phyloP scores from a whole-genome alignment of 495 filamentous ascomycete species.

The Xylaria sp. region DNA sequence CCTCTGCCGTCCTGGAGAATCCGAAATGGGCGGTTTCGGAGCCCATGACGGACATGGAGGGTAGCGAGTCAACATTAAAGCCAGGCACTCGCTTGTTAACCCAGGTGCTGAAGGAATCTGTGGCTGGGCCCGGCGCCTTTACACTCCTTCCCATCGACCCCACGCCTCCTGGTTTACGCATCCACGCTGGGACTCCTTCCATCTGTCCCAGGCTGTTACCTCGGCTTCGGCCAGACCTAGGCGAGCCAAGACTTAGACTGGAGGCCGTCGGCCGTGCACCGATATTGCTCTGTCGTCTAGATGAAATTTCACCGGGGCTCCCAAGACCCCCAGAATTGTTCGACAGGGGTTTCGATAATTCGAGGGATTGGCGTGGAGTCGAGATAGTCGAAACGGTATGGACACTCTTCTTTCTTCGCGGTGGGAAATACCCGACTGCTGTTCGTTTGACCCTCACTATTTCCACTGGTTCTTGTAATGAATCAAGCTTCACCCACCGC shows the following conservation, averaged over 20 bases:
- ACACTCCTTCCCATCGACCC: constrained; percentile 76
- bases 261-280: constrained; percentile 35
- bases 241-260: constrained; percentile 35
- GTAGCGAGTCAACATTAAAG: constrained; percentile 64
- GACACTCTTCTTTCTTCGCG: constrained; percentile 78
- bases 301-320: constrained; percentile 47
- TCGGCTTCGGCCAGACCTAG: constrained; percentile 41
- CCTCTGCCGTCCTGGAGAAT: constrained; percentile 46
- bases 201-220: constrained; percentile 38
- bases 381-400: constrained; percentile 62
- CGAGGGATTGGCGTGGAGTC: constrained; percentile 68
- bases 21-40: constrained; percentile 58
- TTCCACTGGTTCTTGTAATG: constrained; percentile 71
- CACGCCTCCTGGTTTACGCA: constrained; percentile 83
- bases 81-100: constrained; percentile 78
- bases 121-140: constrained; percentile 76
- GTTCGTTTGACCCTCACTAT: constrained; percentile 85
- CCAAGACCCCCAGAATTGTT: constrained; percentile 44
- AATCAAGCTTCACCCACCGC: constrained; percentile 82
- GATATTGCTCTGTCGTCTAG: constrained; percentile 50
- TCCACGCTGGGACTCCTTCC: constrained; percentile 55
- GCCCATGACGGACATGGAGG: constrained; percentile 61
- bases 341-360: constrained; percentile 55
- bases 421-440: constrained; percentile 89
- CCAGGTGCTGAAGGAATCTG: constrained; percentile 80